Conservation (phyloP, 495 filamentous ascomycete species). For the Bathelium albidoporum region DNA sequence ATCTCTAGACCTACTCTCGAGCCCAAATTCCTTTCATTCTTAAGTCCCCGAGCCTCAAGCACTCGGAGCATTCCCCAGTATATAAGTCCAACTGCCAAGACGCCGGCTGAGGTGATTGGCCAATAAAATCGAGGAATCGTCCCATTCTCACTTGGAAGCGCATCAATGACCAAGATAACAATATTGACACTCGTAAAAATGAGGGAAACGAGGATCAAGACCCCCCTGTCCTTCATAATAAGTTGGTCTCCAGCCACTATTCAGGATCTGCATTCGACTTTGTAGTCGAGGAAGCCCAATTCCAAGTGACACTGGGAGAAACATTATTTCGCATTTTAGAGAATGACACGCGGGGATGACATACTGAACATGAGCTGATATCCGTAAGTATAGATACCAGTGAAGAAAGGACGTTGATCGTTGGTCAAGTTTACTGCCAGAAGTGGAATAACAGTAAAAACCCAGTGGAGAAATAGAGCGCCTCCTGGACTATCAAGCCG, state of each 20-base stretch:
- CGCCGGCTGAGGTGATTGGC: not conserved
- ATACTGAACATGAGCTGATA: not conserved
- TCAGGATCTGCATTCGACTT: not conserved
- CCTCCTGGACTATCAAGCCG: constrained; percentile 6
- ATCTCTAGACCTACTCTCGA: not conserved
- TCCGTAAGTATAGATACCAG: not conserved
- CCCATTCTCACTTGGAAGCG: not conserved
- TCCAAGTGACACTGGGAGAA: not conserved
- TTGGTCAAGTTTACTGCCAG: not conserved
- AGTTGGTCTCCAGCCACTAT: not conserved
- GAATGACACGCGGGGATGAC: not conserved
- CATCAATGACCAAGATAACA: not conserved
- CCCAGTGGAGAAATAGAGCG: constrained; percentile 14
- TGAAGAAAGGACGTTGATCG: not conserved
- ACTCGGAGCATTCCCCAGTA: not conserved
- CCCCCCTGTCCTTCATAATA: not conserved
- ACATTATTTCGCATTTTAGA: not conserved
- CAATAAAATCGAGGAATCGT: not conserved
- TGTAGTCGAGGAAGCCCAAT: not conserved
- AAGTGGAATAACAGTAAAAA: constrained; percentile 13
- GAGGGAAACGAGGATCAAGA: not conserved
- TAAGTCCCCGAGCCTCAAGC: not conserved
- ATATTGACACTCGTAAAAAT: not conserved
- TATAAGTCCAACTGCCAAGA: not conserved
- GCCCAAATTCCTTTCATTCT: not conserved